These are phyloP conservation scores for Neospora caninum DNA, from an alignment of 169 alveolate genomes.

Conservation along the genomic window DNA sequence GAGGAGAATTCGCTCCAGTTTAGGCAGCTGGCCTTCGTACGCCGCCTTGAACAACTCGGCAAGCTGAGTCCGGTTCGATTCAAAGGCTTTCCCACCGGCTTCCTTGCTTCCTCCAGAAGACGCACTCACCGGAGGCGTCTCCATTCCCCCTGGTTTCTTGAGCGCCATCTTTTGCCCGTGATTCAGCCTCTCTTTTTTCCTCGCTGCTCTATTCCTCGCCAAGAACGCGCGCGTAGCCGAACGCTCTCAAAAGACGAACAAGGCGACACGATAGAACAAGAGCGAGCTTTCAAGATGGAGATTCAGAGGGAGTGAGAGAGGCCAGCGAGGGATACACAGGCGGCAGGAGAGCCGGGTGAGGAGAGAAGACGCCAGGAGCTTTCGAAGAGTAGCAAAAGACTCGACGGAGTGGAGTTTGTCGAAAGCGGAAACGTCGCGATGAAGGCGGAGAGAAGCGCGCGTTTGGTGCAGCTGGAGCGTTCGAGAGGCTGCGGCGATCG, in stretches of 20 bases:
- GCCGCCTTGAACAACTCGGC: slow-evolving; percentile 5
- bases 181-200: not conserved
- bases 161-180: not conserved
- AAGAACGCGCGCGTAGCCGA: too few species aligned
- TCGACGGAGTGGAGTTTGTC: too few species aligned
- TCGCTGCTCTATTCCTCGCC: not conserved
- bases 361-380: not conserved
- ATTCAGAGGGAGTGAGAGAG: not conserved
- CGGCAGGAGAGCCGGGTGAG: not conserved
- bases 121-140: not conserved
- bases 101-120: not conserved
- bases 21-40: not conserved
- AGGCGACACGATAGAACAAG: too few species aligned
- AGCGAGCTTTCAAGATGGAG: not conserved
- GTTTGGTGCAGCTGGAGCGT: too few species aligned
- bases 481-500: too few species aligned
- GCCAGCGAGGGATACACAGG: not conserved
- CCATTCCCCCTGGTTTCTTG: not conserved
- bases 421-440: too few species aligned
- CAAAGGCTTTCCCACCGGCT: not conserved
- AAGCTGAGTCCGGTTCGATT: not conserved
- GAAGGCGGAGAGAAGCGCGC: too few species aligned
- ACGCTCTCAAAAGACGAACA: too few species aligned
- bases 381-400: too few species aligned
- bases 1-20: not conserved